Conservation (phyloP, 306 rosid genomes). For the Quercus wislizeni region DNA sequence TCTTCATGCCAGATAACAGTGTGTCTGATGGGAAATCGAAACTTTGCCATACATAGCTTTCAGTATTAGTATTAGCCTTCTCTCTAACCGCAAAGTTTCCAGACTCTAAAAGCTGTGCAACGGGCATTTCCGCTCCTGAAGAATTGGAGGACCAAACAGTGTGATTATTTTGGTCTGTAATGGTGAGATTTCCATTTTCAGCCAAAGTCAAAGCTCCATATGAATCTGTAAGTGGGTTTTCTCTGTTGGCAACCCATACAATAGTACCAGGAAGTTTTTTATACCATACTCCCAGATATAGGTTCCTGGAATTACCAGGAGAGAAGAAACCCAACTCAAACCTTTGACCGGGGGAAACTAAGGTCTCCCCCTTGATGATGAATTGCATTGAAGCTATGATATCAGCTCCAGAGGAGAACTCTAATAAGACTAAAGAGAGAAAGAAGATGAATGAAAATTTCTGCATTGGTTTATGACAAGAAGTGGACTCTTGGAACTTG, state of each 20-base stretch:
- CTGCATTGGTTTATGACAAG: no score
- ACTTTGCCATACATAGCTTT: conserved; percentile 36
- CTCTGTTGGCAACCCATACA: conserved; percentile 33
- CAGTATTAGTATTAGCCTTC: no score
- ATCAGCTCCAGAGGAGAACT: not conserved
- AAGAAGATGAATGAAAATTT: no score
- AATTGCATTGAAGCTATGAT: not conserved
- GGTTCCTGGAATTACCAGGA: not conserved
- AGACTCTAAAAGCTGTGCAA: conserved; percentile 29
- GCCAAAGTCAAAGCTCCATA: not conserved
- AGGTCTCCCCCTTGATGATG: not conserved
- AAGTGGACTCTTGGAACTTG: no score
- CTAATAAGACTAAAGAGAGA: no score
- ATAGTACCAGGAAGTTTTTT: not conserved
- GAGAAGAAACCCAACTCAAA: conserved; percentile 27
- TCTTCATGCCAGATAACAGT: conserved; percentile 17
- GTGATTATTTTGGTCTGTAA: not conserved
- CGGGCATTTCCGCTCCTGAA: not conserved
- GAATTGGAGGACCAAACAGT: no score
- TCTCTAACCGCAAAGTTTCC: conserved; percentile 40
- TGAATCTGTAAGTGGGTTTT: not conserved
- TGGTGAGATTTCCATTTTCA: not conserved
- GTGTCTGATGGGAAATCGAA: conserved; percentile 35
- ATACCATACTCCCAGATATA: conserved; percentile 27
- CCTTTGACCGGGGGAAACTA: not conserved